Evolutionary conservation across 495 filamentous ascomycete species (phyloP).

Genomic region (Apiosordaria backusii): DNA sequence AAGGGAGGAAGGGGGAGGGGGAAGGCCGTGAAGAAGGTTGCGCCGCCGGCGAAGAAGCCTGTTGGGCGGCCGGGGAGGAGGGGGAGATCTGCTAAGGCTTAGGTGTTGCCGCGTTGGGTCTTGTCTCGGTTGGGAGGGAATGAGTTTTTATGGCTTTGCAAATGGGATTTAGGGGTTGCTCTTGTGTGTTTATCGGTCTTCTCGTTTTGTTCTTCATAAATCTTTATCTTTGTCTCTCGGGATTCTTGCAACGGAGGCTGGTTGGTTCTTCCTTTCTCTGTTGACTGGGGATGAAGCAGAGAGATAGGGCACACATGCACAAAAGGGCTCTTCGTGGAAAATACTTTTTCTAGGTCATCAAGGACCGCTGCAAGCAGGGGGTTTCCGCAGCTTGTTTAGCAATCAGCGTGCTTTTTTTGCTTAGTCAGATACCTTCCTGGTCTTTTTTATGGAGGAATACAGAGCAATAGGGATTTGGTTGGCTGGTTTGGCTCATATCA

Average conservation of each 20-base stretch:
- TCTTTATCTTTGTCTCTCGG: neutral
- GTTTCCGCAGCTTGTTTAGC: too few relatives aligned
- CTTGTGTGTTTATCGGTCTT: neutral
- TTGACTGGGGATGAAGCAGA: too few relatives aligned
- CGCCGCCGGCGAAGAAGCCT: neutral
- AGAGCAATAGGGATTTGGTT: too few relatives aligned
- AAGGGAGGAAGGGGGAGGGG: neutral
- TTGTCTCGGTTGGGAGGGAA: neutral
- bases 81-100: constrained; percentile 1
- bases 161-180: neutral
- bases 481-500: too few relatives aligned
- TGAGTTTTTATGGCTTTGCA: neutral
- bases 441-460: too few relatives aligned
- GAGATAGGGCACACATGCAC: neutral
- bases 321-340: neutral
- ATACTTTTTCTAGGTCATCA: neutral
- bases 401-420: too few relatives aligned
- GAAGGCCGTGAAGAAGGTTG: neutral
- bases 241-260: neutral
- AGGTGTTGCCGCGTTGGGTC: neutral
- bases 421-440: too few relatives aligned
- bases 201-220: neutral
- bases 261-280: too few relatives aligned
- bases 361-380: neutral
- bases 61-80: constrained; percentile 9